These are phyloP conservation scores for Neurospora hispaniola DNA, from an alignment of 495 filamentous ascomycete species.

Conservation along the genomic window DNA sequence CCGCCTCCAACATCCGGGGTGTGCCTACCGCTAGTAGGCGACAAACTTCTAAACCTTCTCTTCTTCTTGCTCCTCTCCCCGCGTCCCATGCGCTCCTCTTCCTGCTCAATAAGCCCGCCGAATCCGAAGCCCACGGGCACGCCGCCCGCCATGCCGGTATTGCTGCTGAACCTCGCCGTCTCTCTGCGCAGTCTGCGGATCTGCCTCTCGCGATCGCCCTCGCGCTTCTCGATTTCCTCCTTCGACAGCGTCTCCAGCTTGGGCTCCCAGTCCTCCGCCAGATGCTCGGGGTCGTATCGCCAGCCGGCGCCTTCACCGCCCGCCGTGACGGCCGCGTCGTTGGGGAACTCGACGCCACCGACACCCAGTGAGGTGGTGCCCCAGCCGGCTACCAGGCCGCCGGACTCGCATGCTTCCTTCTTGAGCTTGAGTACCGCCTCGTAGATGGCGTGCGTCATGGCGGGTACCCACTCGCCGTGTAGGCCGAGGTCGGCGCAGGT, in stretches of 20 bases:
- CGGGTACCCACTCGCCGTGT: slow-evolving; percentile 83
- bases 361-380: slow-evolving; percentile 33
- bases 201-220: slow-evolving; percentile 88
- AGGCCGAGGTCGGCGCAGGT: slow-evolving; percentile 89
- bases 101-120: slow-evolving; percentile 50
- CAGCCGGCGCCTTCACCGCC: slow-evolving; percentile 64
- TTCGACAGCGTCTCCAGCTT: slow-evolving; percentile 82
- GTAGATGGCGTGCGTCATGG: slow-evolving; percentile 93
- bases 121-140: slow-evolving; percentile 49
- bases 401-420: slow-evolving; percentile 90
- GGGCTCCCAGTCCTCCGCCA: slow-evolving; percentile 89
- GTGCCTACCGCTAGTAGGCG: slow-evolving; percentile 56
- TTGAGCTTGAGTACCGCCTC: slow-evolving; percentile 87
- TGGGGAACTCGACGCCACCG: slow-evolving; percentile 57
- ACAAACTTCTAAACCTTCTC: slow-evolving; percentile 79
- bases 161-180: slow-evolving; percentile 84
- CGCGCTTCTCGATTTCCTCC: slow-evolving; percentile 95
- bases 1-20: slow-evolving; percentile 63
- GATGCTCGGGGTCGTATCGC: slow-evolving; percentile 83
- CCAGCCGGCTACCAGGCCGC: slow-evolving; percentile 62
- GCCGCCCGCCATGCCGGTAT: slow-evolving; percentile 57
- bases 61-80: slow-evolving; percentile 92
- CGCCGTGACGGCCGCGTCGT: slow-evolving; percentile 65
- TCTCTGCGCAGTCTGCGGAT: slow-evolving; percentile 78
- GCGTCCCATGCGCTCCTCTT: slow-evolving; percentile 60